Evolutionary conservation across 257 asterid genomes (phyloP).

Genomic region (Solanum ossicruentum): DNA sequence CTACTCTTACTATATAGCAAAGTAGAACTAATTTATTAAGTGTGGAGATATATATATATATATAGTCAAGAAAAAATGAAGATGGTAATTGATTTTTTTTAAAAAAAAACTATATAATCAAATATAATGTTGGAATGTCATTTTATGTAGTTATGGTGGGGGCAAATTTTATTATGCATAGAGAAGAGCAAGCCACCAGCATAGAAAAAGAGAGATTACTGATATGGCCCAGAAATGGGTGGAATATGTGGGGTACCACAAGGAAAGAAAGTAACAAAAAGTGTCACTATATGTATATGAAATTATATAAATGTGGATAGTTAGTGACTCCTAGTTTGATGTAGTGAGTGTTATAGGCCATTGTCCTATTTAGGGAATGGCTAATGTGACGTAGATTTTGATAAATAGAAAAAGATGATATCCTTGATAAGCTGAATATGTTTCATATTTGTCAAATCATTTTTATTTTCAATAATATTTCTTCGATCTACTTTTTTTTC

Average conservation of each 20-base stretch:
- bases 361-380: conserved; percentile 5
- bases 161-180: background rate
- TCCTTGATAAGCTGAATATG: no score
- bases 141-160: conserved; percentile 4
- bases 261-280: background rate
- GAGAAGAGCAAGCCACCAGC: conserved; percentile 15
- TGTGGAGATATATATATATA: background rate
- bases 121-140: background rate
- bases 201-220: conserved; percentile 1
- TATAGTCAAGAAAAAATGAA: background rate
- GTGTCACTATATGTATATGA: background rate
- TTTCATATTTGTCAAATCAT: no score
- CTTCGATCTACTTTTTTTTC: no score
- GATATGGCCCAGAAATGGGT: conserved; percentile 7
- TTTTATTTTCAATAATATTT: no score
- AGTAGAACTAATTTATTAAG: background rate
- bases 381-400: conserved; percentile 8
- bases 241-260: conserved; percentile 3
- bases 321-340: background rate
- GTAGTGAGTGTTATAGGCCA: background rate
- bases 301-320: background rate
- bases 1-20: background rate
- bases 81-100: background rate
- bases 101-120: background rate
- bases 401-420: background rate